phyloP scores from a whole-genome alignment of 305 asterid genomes.

The Plantago lanceolata region DNA sequence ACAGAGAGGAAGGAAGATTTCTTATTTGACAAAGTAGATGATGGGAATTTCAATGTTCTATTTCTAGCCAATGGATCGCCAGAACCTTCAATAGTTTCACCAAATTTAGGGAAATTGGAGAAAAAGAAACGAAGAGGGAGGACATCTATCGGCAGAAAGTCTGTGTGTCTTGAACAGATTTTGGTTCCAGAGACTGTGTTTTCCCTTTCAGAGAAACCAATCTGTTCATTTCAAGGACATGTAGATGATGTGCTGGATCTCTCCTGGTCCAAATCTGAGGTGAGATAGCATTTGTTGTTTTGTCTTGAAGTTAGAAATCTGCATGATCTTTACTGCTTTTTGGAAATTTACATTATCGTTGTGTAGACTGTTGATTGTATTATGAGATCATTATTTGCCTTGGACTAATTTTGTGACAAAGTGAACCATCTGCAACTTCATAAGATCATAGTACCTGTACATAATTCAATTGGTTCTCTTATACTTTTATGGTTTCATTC shows the following conservation, averaged over 20 bases:
- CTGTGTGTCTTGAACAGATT: conserved; percentile 74
- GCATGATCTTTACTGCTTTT: conserved; percentile 2
- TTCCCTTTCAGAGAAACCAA: conserved; percentile 74
- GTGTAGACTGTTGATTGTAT: conserved; percentile 9
- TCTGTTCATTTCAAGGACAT: conserved; percentile 86
- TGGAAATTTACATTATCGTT: neutral
- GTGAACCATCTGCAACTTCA: neutral
- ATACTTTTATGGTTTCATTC: neutral
- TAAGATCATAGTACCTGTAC: neutral
- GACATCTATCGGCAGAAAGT: conserved; percentile 81
- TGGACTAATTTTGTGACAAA: neutral
- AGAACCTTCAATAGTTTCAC: conserved; percentile 66
- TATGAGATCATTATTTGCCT: conserved; percentile 2
- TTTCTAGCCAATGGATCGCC: conserved; percentile 81
- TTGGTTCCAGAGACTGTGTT: conserved; percentile 82
- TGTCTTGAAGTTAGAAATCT: conserved; percentile 10
- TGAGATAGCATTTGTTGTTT: conserved; percentile 31
- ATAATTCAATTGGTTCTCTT: neutral
- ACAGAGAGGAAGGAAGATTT: conserved; percentile 86
- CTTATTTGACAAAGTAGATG: conserved; percentile 70
- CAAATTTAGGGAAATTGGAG: conserved; percentile 62
- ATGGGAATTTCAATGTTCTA: conserved; percentile 68
- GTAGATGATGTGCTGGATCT: conserved; percentile 82
- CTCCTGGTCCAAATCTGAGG: conserved; percentile 99
- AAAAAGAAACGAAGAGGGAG: conserved; percentile 74